Evolutionary conservation across 2,329 filamentous ascomycete genomes (phyloP).

Genomic region (Paecilomyces dactylethromorphus): DNA sequence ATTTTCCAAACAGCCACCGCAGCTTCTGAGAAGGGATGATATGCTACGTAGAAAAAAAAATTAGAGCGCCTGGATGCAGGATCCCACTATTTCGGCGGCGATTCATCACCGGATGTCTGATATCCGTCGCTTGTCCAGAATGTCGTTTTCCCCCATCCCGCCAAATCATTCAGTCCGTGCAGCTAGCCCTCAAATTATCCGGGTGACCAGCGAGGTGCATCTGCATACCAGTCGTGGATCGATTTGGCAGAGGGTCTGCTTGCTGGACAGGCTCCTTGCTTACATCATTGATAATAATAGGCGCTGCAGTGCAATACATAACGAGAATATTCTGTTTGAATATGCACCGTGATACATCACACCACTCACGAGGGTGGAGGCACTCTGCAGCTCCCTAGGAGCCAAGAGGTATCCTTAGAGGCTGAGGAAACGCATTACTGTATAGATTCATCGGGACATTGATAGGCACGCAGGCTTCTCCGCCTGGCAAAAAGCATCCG

Average conservation of each 20-base stretch:
- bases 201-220: not conserved
- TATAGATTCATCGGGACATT: not conserved
- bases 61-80: not conserved
- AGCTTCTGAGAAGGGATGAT: not conserved
- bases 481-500: not conserved
- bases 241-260: not conserved
- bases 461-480: not conserved
- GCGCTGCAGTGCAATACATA: not conserved
- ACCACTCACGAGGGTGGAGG: not conserved
- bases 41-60: not conserved
- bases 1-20: not conserved
- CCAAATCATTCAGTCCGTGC: not conserved
- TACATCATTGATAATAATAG: not conserved
- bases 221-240: not conserved
- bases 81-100: not conserved
- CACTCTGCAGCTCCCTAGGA: not conserved
- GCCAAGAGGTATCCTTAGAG: not conserved
- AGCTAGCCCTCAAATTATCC: not conserved
- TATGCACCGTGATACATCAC: not conserved
- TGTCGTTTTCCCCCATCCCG: not conserved
- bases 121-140: not conserved
- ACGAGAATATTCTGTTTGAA: not conserved
- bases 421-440: not conserved
- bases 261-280: not conserved
- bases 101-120: not conserved